These are phyloP conservation scores for Fomitopsis serialis DNA, from an alignment of 768 basidiomycete species.

Conservation along the genomic window DNA sequence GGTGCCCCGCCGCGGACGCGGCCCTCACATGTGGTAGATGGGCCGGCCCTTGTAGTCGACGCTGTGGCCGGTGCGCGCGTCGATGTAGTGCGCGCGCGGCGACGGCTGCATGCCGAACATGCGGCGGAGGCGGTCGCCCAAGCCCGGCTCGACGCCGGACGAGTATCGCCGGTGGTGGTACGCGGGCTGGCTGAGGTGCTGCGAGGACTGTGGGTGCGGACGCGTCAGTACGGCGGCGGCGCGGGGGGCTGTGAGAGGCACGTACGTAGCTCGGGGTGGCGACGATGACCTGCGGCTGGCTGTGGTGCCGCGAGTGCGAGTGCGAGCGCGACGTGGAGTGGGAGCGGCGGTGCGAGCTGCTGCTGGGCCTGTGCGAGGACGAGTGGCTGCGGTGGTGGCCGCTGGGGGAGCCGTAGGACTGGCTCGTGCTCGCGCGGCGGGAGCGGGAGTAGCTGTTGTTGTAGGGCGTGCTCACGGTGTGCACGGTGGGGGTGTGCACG, in stretches of 20 bases:
- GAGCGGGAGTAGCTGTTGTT: constrained; percentile 11
- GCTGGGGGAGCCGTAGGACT: constrained; percentile 6
- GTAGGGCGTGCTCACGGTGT: constrained; percentile 9
- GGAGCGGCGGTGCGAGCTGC: constrained; percentile 12
- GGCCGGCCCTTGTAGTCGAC: constrained; percentile 54
- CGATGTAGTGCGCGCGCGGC: constrained; percentile 14
- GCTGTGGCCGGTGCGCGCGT: constrained; percentile 21
- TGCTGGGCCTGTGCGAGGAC: constrained; percentile 2
- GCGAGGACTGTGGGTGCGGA: constrained; percentile 6
- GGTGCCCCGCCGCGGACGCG: background rate
- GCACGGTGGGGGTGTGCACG: constrained; percentile 1
- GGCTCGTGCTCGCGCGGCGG: constrained; percentile 12
- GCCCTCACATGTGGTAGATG: constrained; percentile 32
- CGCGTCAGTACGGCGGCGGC: background rate
- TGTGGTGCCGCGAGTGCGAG: constrained; percentile 6
- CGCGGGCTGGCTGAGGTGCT: constrained; percentile 4
- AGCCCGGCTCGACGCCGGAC: constrained; percentile 14
- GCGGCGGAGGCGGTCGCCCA: constrained; percentile 33
- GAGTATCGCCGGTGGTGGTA: constrained; percentile 8
- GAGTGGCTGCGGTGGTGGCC: constrained; percentile 10
- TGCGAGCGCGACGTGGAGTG: constrained; percentile 16
- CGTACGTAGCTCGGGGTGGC: constrained; percentile 6
- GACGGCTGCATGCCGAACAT: constrained; percentile 29
- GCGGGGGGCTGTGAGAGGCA: background rate
- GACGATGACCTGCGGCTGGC: constrained; percentile 1